A percentile compares a stretch with the other conserved stretches of the same genome.
Conservation (phyloP, 805 yeast genomes). For the Vanderwaltozyma verrucispora region DNA sequence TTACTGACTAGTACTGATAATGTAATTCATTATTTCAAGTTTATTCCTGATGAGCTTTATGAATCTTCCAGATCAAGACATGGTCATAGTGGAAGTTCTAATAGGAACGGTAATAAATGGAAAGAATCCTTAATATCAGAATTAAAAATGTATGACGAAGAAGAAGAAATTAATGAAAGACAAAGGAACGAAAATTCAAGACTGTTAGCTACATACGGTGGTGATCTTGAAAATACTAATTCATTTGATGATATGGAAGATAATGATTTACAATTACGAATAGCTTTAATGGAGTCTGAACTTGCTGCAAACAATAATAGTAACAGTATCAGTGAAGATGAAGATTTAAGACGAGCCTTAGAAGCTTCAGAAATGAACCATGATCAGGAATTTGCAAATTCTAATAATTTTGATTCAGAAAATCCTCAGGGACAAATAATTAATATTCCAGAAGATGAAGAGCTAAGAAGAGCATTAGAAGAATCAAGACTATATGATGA, state of each 20-base stretch:
- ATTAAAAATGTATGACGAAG: constrained; percentile 22
- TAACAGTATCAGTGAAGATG: background rate
- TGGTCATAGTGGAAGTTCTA: background rate
- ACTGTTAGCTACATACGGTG: constrained; percentile 20
- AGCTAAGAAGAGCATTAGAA: constrained; percentile 7
- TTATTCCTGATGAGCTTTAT: constrained; percentile 13
- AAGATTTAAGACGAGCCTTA: constrained; percentile 12
- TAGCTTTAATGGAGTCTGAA: constrained; percentile 28
- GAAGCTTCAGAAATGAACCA: constrained; percentile 17
- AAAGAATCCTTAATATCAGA: constrained; percentile 20
- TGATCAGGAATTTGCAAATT: too few species aligned
- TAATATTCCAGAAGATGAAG: constrained; percentile 4
- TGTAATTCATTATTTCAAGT: constrained; percentile 22
- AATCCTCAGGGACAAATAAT: background rate
- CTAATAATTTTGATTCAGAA: background rate
- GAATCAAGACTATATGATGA: constrained; percentile 6
- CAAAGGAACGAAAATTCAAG: constrained; percentile 11
- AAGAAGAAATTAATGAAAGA: constrained; percentile 11
- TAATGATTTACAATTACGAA: constrained; percentile 24
- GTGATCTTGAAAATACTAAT: constrained; percentile 10
- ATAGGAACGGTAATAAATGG: constrained; percentile 21
- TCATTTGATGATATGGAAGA: constrained; percentile 11
- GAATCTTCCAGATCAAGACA: background rate
- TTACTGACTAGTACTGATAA: constrained; percentile 21
- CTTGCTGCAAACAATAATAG: background rate